Evolutionary conservation across 2,329 filamentous ascomycete species (phyloP).

Genomic region (Talaromyces sp.): DNA sequence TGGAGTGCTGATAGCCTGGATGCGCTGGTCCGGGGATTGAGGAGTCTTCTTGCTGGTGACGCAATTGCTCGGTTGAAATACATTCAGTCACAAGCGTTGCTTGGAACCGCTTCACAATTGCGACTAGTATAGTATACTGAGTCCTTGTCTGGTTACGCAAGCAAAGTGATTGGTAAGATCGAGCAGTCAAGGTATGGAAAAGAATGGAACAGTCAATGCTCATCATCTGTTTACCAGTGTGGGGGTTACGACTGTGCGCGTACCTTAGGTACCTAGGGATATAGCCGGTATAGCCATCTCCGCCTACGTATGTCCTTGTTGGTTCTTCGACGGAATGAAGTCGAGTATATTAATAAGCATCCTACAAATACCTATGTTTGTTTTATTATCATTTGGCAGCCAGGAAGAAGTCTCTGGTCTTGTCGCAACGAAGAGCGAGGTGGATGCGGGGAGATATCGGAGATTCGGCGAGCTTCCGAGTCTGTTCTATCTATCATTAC

Average conservation of each 20-base stretch:
- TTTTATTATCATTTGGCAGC: neutral
- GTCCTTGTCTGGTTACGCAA: no score
- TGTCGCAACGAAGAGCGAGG: neutral
- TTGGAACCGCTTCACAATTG: neutral
- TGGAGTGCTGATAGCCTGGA: slow-evolving; percentile 11
- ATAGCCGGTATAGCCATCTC: neutral
- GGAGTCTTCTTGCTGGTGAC: slow-evolving; percentile 14
- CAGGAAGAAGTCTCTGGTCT: no score
- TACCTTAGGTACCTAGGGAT: neutral
- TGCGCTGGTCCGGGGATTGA: neutral
- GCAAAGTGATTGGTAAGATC: neutral
- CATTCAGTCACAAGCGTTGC: slow-evolving; percentile 3
- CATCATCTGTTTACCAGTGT: neutral
- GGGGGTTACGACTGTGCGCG: neutral
- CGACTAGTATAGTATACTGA: neutral
- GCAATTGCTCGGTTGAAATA: slow-evolving; percentile 10
- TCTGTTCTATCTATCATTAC: neutral
- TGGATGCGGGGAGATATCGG: neutral
- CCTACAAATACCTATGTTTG: neutral
- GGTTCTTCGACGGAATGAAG: neutral
- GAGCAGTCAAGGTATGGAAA: neutral
- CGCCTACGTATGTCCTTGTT: neutral
- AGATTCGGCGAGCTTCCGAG: slow-evolving; percentile 2
- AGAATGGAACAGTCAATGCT: neutral
- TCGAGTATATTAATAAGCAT: neutral